Conservation (phyloP, 768 basidiomycete species). For the Amylocystis lapponica region DNA sequence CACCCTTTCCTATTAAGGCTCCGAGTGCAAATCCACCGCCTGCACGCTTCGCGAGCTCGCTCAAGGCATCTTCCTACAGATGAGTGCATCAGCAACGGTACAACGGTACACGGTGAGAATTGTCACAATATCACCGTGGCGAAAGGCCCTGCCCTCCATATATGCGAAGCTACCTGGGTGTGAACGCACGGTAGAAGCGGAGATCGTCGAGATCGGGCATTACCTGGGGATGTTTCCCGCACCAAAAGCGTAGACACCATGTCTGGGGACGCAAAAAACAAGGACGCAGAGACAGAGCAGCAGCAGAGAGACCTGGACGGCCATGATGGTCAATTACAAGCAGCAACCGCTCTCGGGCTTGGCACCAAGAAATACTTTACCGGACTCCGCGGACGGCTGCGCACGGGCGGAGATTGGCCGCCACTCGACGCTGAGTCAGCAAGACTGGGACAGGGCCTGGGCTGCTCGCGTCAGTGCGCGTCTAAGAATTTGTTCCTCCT, state of each 20-base stretch:
- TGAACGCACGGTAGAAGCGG: background rate
- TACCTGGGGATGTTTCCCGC: constrained; percentile 75
- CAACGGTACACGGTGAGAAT: constrained; percentile 21
- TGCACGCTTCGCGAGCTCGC: constrained; percentile 52
- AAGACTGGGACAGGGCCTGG: constrained; percentile 6
- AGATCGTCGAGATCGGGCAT: constrained; percentile 1
- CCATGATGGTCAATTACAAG: constrained; percentile 11
- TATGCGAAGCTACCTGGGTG: constrained; percentile 59
- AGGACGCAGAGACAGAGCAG: constrained; percentile 43
- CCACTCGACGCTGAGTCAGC: background rate
- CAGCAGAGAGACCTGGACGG: constrained; percentile 8
- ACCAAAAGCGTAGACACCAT: constrained; percentile 70
- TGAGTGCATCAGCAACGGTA: too few species aligned
- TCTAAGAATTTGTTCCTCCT: constrained; percentile 20
- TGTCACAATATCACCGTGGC: constrained; percentile 81
- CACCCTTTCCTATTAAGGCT: constrained; percentile 47
- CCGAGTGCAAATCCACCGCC: constrained; percentile 56
- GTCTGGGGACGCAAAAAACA: constrained; percentile 48
- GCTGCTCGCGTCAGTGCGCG: constrained; percentile 17
- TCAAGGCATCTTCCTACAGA: constrained; percentile 64
- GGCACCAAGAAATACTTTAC: too few species aligned
- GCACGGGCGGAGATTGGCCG: constrained; percentile 3
- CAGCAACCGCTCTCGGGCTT: background rate
- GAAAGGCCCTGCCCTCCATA: constrained; percentile 79
- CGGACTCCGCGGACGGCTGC: background rate